These are phyloP conservation scores for Cutaneotrichosporon mucoides DNA, from an alignment of 1,284 basidiomycete genomes.

Conservation along the genomic window DNA sequence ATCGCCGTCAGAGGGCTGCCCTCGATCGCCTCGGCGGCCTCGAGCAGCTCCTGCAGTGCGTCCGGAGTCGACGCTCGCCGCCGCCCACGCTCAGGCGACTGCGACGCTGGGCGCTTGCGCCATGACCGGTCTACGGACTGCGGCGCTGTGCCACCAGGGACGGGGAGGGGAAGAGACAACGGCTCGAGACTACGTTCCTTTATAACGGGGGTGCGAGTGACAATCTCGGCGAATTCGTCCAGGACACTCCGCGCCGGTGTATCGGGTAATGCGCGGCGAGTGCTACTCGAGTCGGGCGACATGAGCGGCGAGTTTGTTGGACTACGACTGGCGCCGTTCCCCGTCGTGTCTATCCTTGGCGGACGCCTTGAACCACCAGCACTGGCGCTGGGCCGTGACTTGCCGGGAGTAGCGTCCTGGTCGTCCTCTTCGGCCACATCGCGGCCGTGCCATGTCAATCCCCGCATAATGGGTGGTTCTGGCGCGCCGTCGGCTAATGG, in stretches of 20 bases:
- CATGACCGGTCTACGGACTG: slow-evolving; percentile 23
- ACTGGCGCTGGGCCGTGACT: background rate
- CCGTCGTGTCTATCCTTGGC: slow-evolving; percentile 4
- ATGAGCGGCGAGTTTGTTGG: slow-evolving; percentile 40
- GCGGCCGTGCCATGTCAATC: slow-evolving; percentile 43
- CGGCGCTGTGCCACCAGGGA: slow-evolving; percentile 20
- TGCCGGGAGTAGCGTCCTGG: background rate
- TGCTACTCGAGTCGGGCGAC: slow-evolving; percentile 35
- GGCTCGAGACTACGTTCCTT: slow-evolving; percentile 19
- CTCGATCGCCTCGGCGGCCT: slow-evolving; percentile 44
- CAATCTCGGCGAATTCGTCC: slow-evolving; percentile 45
- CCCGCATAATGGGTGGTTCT: slow-evolving; percentile 41
- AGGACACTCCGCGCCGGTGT: slow-evolving; percentile 43
- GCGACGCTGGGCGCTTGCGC: slow-evolving; percentile 32
- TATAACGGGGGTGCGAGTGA: slow-evolving; percentile 36
- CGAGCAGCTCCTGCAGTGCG: slow-evolving; percentile 39
- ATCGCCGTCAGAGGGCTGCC: slow-evolving; percentile 38
- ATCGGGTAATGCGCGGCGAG: slow-evolving; percentile 30
- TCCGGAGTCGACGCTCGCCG: slow-evolving; percentile 32
- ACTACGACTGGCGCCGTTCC: slow-evolving; percentile 18
- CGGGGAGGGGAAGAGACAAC: background rate
- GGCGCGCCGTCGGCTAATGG: slow-evolving; percentile 22
- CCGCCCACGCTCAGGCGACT: slow-evolving; percentile 19
- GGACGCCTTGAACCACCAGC: background rate
- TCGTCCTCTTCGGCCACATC: slow-evolving; percentile 36